Conservation (phyloP, 495 filamentous ascomycete genomes). For the Hypoxylon rickii region DNA sequence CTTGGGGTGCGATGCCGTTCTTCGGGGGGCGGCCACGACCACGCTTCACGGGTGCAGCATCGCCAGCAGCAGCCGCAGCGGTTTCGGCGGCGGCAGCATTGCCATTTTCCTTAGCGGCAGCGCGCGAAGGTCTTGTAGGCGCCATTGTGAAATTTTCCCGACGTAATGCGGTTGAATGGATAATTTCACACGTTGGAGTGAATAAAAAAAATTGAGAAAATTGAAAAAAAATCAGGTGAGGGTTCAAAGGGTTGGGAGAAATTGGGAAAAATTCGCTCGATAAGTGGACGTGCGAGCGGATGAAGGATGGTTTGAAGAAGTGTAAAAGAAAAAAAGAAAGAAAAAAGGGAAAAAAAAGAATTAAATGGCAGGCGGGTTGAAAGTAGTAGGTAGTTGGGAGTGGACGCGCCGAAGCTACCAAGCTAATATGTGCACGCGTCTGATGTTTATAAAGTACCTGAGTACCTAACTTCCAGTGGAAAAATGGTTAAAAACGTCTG, state of each 20-base stretch:
- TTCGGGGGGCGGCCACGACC: constrained; percentile 51
- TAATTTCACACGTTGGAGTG: not conserved
- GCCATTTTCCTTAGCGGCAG: constrained; percentile 33
- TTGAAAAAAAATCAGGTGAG: not conserved
- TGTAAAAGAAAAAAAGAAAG: not conserved
- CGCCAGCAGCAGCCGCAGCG: constrained; percentile 8
- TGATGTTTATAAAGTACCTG: constrained; percentile 28
- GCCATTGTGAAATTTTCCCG: constrained; percentile 23
- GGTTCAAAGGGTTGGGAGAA: constrained; percentile 14
- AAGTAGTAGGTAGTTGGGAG: constrained; percentile 12
- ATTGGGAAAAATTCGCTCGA: constrained; percentile 4
- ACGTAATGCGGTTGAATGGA: not conserved
- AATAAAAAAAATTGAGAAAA: not conserved
- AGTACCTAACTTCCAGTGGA: no score
- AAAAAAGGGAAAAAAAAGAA: constrained; percentile 7
- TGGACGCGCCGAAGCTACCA: constrained; percentile 25
- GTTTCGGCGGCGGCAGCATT: constrained; percentile 23
- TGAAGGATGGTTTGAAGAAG: constrained; percentile 1
- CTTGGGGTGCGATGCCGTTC: constrained; percentile 42
- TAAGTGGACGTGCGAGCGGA: not conserved
- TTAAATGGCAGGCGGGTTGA: constrained; percentile 8
- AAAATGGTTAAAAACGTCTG: no score
- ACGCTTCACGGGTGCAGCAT: constrained; percentile 43
- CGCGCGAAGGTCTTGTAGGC: constrained; percentile 30
- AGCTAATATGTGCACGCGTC: constrained; percentile 11